Base-by-base conservation (phyloP, 257 asterid genomes). In the Penstemon newberryi region DNA sequence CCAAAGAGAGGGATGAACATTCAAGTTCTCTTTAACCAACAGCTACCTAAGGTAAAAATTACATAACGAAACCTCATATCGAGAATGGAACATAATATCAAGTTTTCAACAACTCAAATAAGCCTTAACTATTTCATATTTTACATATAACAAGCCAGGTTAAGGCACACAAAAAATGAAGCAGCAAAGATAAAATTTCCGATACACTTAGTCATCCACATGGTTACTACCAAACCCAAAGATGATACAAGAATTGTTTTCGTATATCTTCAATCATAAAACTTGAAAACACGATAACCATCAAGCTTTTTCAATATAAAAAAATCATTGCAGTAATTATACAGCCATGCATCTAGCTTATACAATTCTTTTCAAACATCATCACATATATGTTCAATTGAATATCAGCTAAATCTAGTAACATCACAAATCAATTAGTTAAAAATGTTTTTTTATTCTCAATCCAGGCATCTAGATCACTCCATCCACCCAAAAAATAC, bases 71-170 rank as follows among this genome's bases (percentile, higher is more conserved):
- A 25, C 33, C 33, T 25, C 33, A 25, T 25, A 2, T 25, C 33
- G 33, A 25, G 33, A 25, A 25, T 25, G 33, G 2, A 70, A 70
- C 36, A 7, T n/a, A 5, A 70, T 2, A 46, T 36, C 65, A 63
- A 33, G 70, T 38, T 46, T 15, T 7, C 1, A 56, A 71, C 50
- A 71, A 56, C 56, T 46, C 25, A 46, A 57, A 58, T 40, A 10
- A 64, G 50, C 6, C 66, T 3, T 8, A 56, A 6, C 38, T 5
- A 15, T 53, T 53, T 15, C 7, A 4, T 8, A 12, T 53, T n/a
- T 53, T 25, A 25, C 33, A 25, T 25, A 25, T 25, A 25, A 25
- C 33, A 25, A 25, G 33, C 33, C 2, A 2, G 1, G 33, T 25
- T 25, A 25, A 25, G 2, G 33, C 33, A 25, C 33, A 25, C 33